Conservation (phyloP, 2,329 filamentous ascomycete species). For the Colletotrichum tamarilloi region DNA sequence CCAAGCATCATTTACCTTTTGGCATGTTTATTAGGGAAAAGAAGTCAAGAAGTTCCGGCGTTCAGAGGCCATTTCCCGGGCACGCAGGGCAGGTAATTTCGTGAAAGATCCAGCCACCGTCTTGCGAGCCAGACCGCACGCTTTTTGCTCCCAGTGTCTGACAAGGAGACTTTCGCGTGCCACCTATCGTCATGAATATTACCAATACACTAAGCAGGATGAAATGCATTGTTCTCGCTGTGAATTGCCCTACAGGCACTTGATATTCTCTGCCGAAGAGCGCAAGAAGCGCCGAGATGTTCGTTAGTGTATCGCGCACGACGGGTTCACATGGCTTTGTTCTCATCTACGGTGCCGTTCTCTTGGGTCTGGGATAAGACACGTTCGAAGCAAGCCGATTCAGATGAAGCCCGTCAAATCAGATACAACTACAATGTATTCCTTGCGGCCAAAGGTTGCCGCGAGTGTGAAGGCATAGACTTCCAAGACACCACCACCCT, state of each 20-base stretch:
- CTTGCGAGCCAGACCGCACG: neutral
- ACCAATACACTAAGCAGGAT: neutral
- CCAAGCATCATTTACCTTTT: slow-evolving; percentile 2
- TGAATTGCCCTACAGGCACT: neutral
- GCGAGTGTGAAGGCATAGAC: neutral
- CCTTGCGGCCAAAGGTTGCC: neutral
- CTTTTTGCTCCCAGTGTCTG: neutral
- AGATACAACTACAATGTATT: neutral
- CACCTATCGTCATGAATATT: too few species aligned
- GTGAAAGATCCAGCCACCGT: neutral
- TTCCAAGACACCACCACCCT: too few species aligned
- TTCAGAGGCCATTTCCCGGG: neutral
- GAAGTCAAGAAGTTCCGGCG: neutral
- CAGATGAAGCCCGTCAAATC: neutral
- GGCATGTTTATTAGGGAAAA: neutral
- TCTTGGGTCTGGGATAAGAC: neutral
- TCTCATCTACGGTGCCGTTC: neutral
- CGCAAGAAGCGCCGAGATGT: neutral
- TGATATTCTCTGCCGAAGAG: neutral
- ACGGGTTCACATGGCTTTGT: neutral
- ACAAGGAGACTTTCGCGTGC: neutral
- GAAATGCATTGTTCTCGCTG: neutral
- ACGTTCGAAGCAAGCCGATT: neutral
- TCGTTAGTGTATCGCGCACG: neutral
- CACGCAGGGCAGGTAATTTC: neutral